These are phyloP conservation scores for Sicyos edulis DNA, from an alignment of 306 rosid genomes.

Conservation along the genomic window DNA sequence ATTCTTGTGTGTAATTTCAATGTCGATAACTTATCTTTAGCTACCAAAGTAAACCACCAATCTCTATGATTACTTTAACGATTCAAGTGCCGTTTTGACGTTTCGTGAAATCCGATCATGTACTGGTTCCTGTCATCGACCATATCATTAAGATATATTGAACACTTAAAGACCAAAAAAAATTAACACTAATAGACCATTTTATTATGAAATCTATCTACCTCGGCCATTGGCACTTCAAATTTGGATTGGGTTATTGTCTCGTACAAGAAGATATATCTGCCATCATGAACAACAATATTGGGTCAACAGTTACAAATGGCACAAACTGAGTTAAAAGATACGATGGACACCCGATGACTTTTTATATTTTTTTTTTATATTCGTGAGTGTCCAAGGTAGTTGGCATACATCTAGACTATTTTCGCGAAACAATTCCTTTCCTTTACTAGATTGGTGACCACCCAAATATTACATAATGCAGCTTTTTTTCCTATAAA, in stretches of 20 bases:
- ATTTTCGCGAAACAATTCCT: too few relatives aligned
- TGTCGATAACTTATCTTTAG: neutral
- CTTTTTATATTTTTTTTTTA: too few relatives aligned
- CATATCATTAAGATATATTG: neutral
- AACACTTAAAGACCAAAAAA: too few relatives aligned
- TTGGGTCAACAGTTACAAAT: neutral
- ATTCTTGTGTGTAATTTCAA: neutral
- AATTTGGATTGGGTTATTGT: constrained; percentile 76
- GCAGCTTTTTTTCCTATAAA: too few relatives aligned
- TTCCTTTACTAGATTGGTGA: too few relatives aligned
- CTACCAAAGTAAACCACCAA: neutral
- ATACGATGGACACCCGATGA: neutral
- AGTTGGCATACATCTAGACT: too few relatives aligned
- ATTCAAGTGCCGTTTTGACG: constrained; percentile 55
- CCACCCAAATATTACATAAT: too few relatives aligned
- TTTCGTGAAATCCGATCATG: constrained; percentile 80
- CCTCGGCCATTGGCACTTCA: constrained; percentile 49
- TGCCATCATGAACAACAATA: constrained; percentile 26
- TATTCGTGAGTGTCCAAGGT: too few relatives aligned
- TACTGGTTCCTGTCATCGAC: constrained; percentile 53
- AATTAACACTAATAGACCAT: neutral
- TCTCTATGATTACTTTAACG: constrained; percentile 34
- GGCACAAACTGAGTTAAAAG: neutral
- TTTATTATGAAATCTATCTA: constrained; percentile 24
- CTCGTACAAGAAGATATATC: constrained; percentile 88